Percentiles rank a stretch among this genome's conserved stretches.
Conservation (phyloP, 371 early-diverging fungal species). For the Mucor indicus region DNA sequence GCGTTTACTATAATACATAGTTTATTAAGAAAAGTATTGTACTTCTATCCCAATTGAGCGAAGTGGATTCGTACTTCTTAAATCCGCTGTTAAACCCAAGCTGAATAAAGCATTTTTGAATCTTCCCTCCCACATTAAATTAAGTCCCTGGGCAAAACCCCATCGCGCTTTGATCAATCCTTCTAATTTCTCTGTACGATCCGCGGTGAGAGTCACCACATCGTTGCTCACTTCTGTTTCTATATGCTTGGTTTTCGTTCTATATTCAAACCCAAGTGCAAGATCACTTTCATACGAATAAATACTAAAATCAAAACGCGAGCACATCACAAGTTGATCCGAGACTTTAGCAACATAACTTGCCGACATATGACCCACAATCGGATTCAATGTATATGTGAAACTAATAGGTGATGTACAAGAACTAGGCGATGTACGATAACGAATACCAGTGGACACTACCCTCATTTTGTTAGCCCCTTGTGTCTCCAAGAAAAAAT, state of each 20-base stretch:
- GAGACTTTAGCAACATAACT: slow-evolving; percentile 80
- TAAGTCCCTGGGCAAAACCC: slow-evolving; percentile 51
- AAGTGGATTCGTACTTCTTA: slow-evolving; percentile 44
- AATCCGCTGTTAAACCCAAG: slow-evolving; percentile 58
- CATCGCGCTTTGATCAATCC: slow-evolving; percentile 63
- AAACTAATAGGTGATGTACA: slow-evolving; percentile 53
- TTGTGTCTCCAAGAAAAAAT: too few species aligned
- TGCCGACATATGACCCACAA: slow-evolving; percentile 83
- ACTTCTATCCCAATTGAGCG: slow-evolving; percentile 63
- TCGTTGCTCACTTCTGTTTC: slow-evolving; percentile 3
- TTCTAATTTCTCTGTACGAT: slow-evolving; percentile 35
- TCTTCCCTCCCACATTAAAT: slow-evolving; percentile 68
- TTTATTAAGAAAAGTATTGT: slow-evolving; percentile 58
- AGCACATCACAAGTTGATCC: slow-evolving; percentile 66
- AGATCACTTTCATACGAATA: slow-evolving; percentile 88
- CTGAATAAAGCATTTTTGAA: slow-evolving; percentile 60
- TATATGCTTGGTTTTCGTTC: slow-evolving; percentile 18
- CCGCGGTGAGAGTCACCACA: slow-evolving; percentile 16
- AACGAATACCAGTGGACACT: slow-evolving; percentile 73
- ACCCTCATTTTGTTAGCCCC: not conserved
- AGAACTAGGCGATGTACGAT: slow-evolving; percentile 62
- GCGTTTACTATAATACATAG: not conserved
- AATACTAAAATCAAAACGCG: slow-evolving; percentile 84
- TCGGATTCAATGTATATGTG: slow-evolving; percentile 80
- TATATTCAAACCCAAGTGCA: slow-evolving; percentile 77